phyloP scores from a whole-genome alignment of 257 asterid genomes.

The Henckelia pumila region DNA sequence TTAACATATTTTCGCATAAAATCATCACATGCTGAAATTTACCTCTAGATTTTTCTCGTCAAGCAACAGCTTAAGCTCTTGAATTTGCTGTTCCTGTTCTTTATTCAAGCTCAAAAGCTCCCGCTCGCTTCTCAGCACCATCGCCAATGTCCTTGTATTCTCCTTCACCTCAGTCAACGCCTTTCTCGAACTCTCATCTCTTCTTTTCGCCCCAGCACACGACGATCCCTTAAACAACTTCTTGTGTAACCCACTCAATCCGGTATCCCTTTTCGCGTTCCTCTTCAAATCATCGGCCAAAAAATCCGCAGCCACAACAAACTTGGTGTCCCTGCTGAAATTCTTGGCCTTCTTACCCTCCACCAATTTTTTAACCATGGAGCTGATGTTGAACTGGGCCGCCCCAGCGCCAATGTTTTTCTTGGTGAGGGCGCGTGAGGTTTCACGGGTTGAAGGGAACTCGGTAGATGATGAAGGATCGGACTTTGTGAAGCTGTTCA shows the following conservation, averaged over 20 bases:
- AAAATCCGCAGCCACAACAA: constrained; percentile 53
- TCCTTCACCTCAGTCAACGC: constrained; percentile 75
- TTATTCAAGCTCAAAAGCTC: constrained; percentile 67
- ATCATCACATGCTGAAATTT: neutral
- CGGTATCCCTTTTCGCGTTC: constrained; percentile 44
- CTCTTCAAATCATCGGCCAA: constrained; percentile 78
- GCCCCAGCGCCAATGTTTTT: constrained; percentile 24
- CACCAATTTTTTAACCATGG: constrained; percentile 70
- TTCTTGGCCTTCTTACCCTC: constrained; percentile 54
- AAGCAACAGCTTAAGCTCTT: constrained; percentile 57
- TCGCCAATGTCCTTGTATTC: constrained; percentile 82
- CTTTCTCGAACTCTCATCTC: constrained; percentile 59
- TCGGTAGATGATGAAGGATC: constrained; percentile 76
- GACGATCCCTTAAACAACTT: constrained; percentile 72
- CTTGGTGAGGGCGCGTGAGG: constrained; percentile 47
- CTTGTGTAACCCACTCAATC: constrained; percentile 66
- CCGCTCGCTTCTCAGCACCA: constrained; percentile 95
- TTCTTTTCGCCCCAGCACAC: constrained; percentile 37
- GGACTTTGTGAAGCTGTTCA: constrained; percentile 57
- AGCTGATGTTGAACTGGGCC: constrained; percentile 37
- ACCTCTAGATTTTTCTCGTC: constrained; percentile 79
- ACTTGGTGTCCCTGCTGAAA: constrained; percentile 37
- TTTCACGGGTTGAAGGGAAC: constrained; percentile 23
- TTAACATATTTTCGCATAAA: too few relatives aligned
- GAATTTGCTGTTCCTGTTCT: constrained; percentile 63